Conservation (phyloP, 352 stramenopile genomes). For the Globisporangium yorkense region DNA sequence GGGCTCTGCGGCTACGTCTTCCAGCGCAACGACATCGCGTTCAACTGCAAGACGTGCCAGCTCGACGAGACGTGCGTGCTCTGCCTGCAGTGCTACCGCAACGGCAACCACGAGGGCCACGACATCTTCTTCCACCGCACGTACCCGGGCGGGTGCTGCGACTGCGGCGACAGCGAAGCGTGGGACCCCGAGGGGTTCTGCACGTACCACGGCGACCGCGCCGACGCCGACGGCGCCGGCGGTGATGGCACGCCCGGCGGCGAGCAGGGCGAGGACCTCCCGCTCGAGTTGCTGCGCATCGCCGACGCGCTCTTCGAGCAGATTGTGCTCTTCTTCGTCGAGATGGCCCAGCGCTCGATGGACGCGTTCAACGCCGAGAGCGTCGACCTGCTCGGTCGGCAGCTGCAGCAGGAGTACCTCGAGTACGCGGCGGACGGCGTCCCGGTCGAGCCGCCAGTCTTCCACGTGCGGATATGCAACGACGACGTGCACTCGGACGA, state of each 20-base stretch:
- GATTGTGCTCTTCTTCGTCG: constrained; percentile 63
- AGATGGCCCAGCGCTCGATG: constrained; percentile 71
- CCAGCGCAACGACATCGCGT: constrained; percentile 95
- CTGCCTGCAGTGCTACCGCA: constrained; percentile 95
- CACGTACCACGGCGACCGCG: constrained; percentile 69
- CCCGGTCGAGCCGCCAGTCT: constrained; percentile 24
- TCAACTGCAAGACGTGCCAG: constrained; percentile 98
- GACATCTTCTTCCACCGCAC: constrained; percentile 88
- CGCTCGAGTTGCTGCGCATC: constrained; percentile 38
- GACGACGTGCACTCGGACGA: constrained; percentile 98
- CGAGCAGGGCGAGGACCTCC: constrained; percentile 10
- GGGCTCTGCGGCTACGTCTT: constrained; percentile 95
- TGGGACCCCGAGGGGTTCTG: constrained; percentile 96
- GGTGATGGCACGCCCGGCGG: constrained; percentile 11
- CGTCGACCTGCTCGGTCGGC: constrained; percentile 39
- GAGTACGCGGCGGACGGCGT: constrained; percentile 10
- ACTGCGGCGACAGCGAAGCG: constrained; percentile 97
- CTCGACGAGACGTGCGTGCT: constrained; percentile 96
- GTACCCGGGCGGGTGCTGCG: constrained; percentile 89
- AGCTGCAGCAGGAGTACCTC: constrained; percentile 19
- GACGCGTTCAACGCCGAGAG: constrained; percentile 59
- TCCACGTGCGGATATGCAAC: constrained; percentile 95
- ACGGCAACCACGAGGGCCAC: constrained; percentile 93
- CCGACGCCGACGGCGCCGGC: constrained; percentile 12
- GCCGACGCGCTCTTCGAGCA: constrained; percentile 61